phyloP scores from a whole-genome alignment of 441 rosid genomes.

The Euphorbia celastroides region DNA sequence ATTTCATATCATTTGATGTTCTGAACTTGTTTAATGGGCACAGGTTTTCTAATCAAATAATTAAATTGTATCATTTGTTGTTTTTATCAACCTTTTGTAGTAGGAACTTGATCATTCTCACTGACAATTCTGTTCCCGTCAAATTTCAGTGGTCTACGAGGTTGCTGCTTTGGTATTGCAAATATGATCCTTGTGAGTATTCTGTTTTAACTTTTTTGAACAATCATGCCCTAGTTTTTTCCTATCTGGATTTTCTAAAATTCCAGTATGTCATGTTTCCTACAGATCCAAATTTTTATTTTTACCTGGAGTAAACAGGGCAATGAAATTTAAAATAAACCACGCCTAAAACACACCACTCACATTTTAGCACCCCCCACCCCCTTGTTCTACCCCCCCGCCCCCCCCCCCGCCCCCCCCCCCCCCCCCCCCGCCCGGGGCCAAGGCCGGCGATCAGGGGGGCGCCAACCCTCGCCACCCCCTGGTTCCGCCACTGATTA shows the following conservation, averaged over 20 bases:
- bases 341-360: too few species aligned
- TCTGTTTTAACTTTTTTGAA: background rate
- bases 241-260: background rate
- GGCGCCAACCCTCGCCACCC: too few species aligned
- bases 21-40: background rate
- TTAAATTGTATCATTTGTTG: conserved; percentile 1
- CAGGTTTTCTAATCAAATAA: background rate
- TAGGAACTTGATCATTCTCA: conserved; percentile 18
- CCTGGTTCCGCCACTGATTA: too few species aligned
- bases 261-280: background rate
- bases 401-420: too few species aligned
- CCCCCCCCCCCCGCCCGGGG: too few species aligned
- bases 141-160: conserved; percentile 74
- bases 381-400: too few species aligned
- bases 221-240: background rate
- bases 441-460: too few species aligned
- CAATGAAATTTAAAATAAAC: background rate
- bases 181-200: conserved; percentile 94
- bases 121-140: background rate
- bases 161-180: conserved; percentile 89
- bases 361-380: too few species aligned
- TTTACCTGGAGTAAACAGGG: background rate
- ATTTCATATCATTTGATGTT: background rate
- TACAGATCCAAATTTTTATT: background rate
- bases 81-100: conserved; percentile 1